A percentile compares a stretch with the other conserved stretches of the same genome.
phyloP scores from a whole-genome alignment of 177 flowering plant species.

The Vitis hybrid region DNA sequence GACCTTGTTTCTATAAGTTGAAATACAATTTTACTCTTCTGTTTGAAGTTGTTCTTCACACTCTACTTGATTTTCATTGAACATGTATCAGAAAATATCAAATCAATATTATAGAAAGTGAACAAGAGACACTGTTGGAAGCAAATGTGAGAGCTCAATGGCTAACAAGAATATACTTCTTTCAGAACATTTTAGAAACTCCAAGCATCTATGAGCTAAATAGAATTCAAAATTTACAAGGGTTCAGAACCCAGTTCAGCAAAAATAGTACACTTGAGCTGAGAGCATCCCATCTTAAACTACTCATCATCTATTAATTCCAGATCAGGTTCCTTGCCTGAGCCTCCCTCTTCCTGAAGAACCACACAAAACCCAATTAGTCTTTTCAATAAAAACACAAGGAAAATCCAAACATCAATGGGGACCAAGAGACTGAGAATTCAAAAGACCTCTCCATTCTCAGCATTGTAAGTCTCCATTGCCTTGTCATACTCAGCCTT shows the following conservation, averaged over 20 bases:
- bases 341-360: conserved; percentile 26
- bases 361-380: too few species aligned
- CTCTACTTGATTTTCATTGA: too few species aligned
- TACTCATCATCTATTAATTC: conserved; percentile 21
- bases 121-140: not conserved
- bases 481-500: conserved; percentile 71
- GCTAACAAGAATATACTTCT: not conserved
- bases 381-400: not conserved
- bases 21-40: not conserved
- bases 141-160: not conserved
- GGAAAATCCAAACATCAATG: not conserved
- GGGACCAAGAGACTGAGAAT: not conserved
- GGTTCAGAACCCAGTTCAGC: not conserved
- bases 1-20: not conserved
- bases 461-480: conserved; percentile 41
- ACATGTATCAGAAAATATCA: too few species aligned
- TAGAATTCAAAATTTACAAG: conserved; percentile 22
- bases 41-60: not conserved
- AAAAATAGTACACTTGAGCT: not conserved
- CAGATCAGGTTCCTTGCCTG: conserved; percentile 21
- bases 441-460: conserved; percentile 30
- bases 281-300: not conserved
- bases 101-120: not conserved
- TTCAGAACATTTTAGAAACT: not conserved
- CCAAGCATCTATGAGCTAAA: not conserved